These are phyloP conservation scores for Pseudoneurospora amorphoporcata DNA, from an alignment of 495 filamentous ascomycete genomes.

Conservation along the genomic window DNA sequence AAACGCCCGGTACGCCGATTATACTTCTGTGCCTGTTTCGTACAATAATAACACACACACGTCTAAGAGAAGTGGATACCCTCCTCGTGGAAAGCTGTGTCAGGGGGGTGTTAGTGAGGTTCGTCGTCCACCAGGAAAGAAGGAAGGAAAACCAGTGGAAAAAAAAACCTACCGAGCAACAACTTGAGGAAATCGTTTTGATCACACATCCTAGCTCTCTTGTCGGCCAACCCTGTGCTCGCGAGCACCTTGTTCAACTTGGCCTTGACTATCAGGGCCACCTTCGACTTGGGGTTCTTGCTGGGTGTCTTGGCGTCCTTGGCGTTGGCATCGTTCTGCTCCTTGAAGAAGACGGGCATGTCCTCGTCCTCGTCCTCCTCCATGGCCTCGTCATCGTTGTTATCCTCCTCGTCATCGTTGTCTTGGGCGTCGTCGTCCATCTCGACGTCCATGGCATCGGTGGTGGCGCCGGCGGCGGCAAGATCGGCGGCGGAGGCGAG, in stretches of 20 bases:
- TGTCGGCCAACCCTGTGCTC: constrained; percentile 65
- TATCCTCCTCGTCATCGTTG: constrained; percentile 43
- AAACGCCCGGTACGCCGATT: not conserved
- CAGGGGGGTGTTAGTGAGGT: constrained; percentile 11
- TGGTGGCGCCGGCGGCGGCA: constrained; percentile 43
- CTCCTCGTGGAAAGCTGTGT: constrained; percentile 62
- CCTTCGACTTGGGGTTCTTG: constrained; percentile 56
- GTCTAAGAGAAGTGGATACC: constrained; percentile 79
- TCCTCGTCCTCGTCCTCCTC: constrained; percentile 35
- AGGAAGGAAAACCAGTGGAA: not conserved
- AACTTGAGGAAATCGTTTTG: constrained; percentile 75
- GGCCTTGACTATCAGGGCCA: constrained; percentile 64
- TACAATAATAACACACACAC: not conserved
- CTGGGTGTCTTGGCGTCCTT: constrained; percentile 36
- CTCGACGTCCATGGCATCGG: constrained; percentile 48
- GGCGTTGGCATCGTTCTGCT: constrained; percentile 40
- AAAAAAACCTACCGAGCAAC: constrained; percentile 18
- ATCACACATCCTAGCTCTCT: constrained; percentile 73
- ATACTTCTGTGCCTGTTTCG: not conserved
- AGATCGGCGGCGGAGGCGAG: constrained; percentile 25
- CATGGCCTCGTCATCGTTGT: constrained; percentile 30
- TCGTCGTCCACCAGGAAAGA: constrained; percentile 12
- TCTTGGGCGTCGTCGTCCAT: constrained; percentile 38
- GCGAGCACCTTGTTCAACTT: constrained; percentile 77
- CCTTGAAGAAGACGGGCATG: constrained; percentile 69